phyloP scores from a whole-genome alignment of 2,329 filamentous ascomycete species.

The Ophiostoma sp. region DNA sequence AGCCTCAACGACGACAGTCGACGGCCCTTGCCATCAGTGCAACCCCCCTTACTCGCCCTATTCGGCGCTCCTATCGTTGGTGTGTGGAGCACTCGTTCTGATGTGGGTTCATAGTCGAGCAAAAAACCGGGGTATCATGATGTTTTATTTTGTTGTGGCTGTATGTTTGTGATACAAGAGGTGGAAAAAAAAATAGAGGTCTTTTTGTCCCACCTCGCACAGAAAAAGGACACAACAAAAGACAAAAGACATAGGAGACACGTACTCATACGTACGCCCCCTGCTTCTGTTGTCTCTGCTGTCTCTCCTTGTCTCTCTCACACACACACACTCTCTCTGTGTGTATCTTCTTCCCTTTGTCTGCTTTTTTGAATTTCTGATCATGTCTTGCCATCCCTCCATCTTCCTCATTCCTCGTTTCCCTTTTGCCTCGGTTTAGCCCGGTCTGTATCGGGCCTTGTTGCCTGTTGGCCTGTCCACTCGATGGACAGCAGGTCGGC shows the following conservation, averaged over 20 bases:
- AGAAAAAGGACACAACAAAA: background rate
- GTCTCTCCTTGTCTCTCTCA: background rate
- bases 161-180: background rate
- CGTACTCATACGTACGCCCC: background rate
- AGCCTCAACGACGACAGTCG: background rate
- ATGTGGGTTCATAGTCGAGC: background rate
- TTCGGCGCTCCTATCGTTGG: background rate
- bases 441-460: background rate
- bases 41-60: background rate
- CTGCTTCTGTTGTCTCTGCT: background rate
- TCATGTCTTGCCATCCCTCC: background rate
- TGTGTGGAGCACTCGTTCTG: background rate
- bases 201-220: background rate
- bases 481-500: background rate
- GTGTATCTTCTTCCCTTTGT: background rate
- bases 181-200: background rate
- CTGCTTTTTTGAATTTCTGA: background rate
- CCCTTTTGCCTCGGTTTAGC: background rate
- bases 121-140: constrained; percentile 12
- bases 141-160: background rate
- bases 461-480: background rate
- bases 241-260: background rate
- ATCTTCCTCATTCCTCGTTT: background rate
- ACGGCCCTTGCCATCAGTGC: background rate
- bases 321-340: background rate